Evolutionary conservation across 768 basidiomycete species (phyloP).

Genomic region (Calocybe cyanea): DNA sequence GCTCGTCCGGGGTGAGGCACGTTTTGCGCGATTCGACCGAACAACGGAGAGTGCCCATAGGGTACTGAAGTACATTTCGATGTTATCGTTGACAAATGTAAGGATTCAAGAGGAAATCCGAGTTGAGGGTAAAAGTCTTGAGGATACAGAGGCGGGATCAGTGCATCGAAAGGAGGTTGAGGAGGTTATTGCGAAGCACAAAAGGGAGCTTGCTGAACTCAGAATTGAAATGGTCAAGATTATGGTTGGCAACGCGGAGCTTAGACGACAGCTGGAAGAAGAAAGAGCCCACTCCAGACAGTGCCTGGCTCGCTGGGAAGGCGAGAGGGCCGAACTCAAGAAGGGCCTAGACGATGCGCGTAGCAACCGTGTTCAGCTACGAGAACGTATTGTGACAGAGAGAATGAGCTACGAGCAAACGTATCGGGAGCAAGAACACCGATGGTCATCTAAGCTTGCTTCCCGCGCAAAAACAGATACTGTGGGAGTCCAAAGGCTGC

Average conservation of each 20-base stretch:
- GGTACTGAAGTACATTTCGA: neutral
- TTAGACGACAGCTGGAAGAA: slow-evolving; percentile 1
- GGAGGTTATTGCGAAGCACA: slow-evolving; percentile 29
- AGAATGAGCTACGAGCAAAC: too few relatives aligned
- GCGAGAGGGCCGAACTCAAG: too few relatives aligned
- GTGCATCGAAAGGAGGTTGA: slow-evolving; percentile 34
- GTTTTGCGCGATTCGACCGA: neutral
- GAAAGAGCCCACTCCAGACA: slow-evolving; percentile 5
- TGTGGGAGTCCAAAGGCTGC: too few relatives aligned
- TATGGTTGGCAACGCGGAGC: too few relatives aligned
- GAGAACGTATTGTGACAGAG: too few relatives aligned
- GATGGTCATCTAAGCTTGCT: too few relatives aligned
- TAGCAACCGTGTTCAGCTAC: too few relatives aligned
- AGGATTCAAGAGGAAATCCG: slow-evolving; percentile 23
- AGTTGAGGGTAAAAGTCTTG: slow-evolving; percentile 33
- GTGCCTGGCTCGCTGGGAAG: neutral
- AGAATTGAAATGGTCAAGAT: slow-evolving; percentile 31
- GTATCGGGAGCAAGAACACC: too few relatives aligned
- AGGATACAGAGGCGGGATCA: slow-evolving; percentile 35
- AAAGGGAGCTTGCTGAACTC: slow-evolving; percentile 31
- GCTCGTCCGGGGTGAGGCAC: neutral
- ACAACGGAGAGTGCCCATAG: neutral
- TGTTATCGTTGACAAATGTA: neutral
- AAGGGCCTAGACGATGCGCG: too few relatives aligned
- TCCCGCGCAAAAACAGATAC: too few relatives aligned